A percentile compares a stretch with the other conserved stretches of the same genome.
Conservation (phyloP, 305 asterid species). For the Striga hermonthica region DNA sequence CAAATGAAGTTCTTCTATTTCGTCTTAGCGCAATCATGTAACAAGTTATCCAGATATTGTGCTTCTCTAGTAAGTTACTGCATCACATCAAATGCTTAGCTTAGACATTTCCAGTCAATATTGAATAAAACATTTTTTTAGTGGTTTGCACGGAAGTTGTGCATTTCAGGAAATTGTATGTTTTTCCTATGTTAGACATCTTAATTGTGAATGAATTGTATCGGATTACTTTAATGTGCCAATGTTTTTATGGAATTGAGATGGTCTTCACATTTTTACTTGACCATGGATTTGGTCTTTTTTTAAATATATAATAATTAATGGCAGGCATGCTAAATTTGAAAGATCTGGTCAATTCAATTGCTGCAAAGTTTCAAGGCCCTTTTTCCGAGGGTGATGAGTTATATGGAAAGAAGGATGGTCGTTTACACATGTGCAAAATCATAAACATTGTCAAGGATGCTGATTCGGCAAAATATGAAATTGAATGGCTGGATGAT, state of each 20-base stretch:
- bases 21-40: not conserved
- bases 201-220: conserved; percentile 18
- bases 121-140: conserved; percentile 14
- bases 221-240: conserved; percentile 21
- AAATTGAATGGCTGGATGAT: conserved; percentile 73
- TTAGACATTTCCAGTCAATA: conserved; percentile 9
- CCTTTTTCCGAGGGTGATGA: conserved; percentile 66
- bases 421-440: conserved; percentile 59
- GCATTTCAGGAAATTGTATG: conserved; percentile 20
- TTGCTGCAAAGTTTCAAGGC: conserved; percentile 74
- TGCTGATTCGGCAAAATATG: conserved; percentile 51
- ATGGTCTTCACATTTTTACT: conserved; percentile 17
- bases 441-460: conserved; percentile 57
- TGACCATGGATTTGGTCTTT: conserved; percentile 13
- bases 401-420: conserved; percentile 69
- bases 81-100: not conserved
- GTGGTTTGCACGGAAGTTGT: conserved; percentile 10
- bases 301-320: conserved; percentile 10
- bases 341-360: conserved; percentile 66
- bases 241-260: conserved; percentile 21
- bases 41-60: conserved; percentile 13
- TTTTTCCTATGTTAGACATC: conserved; percentile 5
- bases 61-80: conserved; percentile 11
- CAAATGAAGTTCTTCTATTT: not conserved
- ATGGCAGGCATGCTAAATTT: conserved; percentile 78